Percentiles rank a stretch among this genome's conserved stretches.
Conservation (phyloP, 73 alveolate genomes). For the Diophrys sp. region DNA sequence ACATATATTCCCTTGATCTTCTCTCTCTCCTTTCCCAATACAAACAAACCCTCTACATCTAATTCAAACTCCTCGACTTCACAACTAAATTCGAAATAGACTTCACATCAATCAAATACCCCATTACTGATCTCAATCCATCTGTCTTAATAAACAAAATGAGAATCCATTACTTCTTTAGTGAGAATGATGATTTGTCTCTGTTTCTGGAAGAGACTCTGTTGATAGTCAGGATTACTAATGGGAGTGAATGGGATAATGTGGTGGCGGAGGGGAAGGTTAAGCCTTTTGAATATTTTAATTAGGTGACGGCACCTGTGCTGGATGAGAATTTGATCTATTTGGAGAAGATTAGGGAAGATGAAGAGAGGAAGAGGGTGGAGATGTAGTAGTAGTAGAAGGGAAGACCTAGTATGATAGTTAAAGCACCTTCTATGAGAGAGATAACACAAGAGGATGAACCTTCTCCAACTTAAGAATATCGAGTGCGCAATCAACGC, state of each 20-base stretch:
- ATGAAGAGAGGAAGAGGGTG: background rate
- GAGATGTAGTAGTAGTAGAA: background rate
- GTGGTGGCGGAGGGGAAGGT: background rate
- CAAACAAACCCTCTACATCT: slow-evolving; percentile 16
- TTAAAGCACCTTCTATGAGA: background rate
- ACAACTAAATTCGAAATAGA: slow-evolving; percentile 22
- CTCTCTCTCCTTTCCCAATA: background rate
- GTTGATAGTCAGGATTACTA: slow-evolving; percentile 25
- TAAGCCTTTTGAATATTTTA: slow-evolving; percentile 1
- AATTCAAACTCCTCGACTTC: slow-evolving; percentile 14
- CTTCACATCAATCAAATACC: slow-evolving; percentile 1
- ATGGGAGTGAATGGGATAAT: slow-evolving; percentile 17
- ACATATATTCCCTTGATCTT: slow-evolving; percentile 6
- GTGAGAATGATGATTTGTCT: slow-evolving; percentile 11
- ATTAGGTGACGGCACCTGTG: background rate
- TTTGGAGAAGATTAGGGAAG: background rate
- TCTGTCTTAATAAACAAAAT: slow-evolving; percentile 2
- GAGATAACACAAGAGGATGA: background rate
- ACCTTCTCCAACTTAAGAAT: background rate
- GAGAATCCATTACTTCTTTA: slow-evolving; percentile 43
- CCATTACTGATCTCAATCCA: background rate
- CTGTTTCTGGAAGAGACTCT: slow-evolving; percentile 10
- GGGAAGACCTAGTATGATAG: background rate
- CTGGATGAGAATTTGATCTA: background rate
- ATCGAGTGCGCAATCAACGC: background rate